Evolutionary conservation across 208 protist genomes (phyloP), one percentile per base, ranked within the genome.

Genomic region (Porcisia hertigi): DNA sequence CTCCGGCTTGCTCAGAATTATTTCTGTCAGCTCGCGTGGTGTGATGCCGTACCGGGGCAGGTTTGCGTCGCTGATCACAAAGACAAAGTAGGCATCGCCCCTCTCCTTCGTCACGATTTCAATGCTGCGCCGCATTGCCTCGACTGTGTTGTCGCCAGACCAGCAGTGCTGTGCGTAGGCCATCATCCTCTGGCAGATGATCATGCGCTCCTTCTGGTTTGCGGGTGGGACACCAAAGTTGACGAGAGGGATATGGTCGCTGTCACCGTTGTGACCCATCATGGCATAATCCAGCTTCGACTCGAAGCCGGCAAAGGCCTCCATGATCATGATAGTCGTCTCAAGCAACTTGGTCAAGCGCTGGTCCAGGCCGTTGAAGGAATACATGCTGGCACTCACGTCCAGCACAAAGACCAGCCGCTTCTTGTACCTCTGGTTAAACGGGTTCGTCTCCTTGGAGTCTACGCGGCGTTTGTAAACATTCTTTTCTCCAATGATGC

Each of bases 1-100:
- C 74, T 94, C 90, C 34, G 74, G 87, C 47, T 84, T 77, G 54
- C 87, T 91, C 45, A 74, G 71, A 57, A 98, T 94, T 71, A 97
- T 93, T 49, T 70, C 59, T 36, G 88, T 65, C 74, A 98, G 73
- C 76, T 95, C 87, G n/a, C 83, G 72, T 23, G 91, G 86, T 1
- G 75, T 78, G 69, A 98, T 98, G 72, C 95, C 96, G 83, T 99
- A 99, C 25, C 90, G 90, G 20, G 85, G 83, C 54, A 99, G 82
- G 75, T 99, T 99, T 34, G 97, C 97, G 71, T 99, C 97, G 71
- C 90, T 97, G 57, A 99, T 88, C 20, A 98, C 85, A 81, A 98
- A 94, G 5, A 99, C 97, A 85, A 98, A 96, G 76, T 94, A 94
- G 34, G 98, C 87, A 73, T 98, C 94, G 3, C 87, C 95, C 67